Evolutionary conservation across 2,329 filamentous ascomycete genomes (phyloP), one percentile per base, ranked within the genome.

Genomic region (Alternaria ethzedia): DNA sequence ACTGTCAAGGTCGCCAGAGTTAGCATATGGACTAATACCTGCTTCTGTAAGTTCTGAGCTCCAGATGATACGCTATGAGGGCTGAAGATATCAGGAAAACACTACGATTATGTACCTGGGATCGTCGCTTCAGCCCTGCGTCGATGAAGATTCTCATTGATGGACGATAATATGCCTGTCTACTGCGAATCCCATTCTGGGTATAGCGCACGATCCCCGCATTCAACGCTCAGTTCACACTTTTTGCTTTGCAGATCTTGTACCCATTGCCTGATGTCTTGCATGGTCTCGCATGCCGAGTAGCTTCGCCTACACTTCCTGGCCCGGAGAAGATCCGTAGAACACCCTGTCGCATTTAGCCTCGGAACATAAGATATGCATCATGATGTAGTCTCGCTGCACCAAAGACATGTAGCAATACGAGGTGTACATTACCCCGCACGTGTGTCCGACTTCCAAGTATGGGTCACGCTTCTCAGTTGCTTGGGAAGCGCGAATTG

Each of bases 281-380:
- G 54, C 26, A 36, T 59, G 11, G 30, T 30, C n/a, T 49, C 36
- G 28, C 49, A 43, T 54, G 17, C 8, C 15, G 46, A 26, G 21
- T 54, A 26, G 15, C 36, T 23, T 43, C 20, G 17, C 32, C 21
- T 43, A 32, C 13, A 9, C 10, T 17, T 43, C n/a, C 17, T 55
- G 51, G 45, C 30, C 59, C 36, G 59, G 36, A 57, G 45, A 57
- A 57, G 32, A 50, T 20, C 46, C 59, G 59, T 10, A 56, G 36
- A 46, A 61, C 36, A 61, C 32, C 25, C 45, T 57, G 46, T 61
- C 51, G 59, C 51, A 61, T 61, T 57, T 57, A 57, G 59, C 59
- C 59, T 61, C 59, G 59, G 59, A 43, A 46, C 23, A 57, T 51
- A 23, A 21, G 9, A 30, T 0, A 21, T 32, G 45, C 46, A 32